Evolutionary conservation across 441 rosid genomes (phyloP).

Genomic region (Gossypium gossypioides): DNA sequence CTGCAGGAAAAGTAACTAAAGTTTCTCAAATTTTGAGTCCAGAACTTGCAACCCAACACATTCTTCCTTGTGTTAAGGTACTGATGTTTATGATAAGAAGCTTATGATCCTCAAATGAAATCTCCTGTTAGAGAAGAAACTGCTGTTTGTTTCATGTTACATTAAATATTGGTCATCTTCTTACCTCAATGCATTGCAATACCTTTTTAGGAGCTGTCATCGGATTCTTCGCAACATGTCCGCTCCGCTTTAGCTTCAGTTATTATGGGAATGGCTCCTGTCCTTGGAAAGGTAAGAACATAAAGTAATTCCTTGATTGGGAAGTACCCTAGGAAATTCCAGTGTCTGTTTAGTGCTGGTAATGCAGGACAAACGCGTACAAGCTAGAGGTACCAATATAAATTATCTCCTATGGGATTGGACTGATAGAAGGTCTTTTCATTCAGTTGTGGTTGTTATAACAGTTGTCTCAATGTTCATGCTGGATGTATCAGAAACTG

Average conservation of each 20-base stretch:
- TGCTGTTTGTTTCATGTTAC: neutral
- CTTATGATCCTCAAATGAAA: neutral
- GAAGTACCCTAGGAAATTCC: neutral
- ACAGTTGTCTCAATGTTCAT: neutral
- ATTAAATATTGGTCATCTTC: neutral
- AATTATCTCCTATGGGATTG: neutral
- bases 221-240: conserved; percentile 93
- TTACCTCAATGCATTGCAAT: conserved; percentile 8
- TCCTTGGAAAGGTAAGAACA: conserved; percentile 71
- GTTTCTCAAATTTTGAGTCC: conserved; percentile 79
- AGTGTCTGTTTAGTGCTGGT: neutral
- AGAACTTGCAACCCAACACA: conserved; percentile 68
- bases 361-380: neutral
- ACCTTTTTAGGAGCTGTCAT: conserved; percentile 56
- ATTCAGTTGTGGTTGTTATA: neutral
- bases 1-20: conserved; percentile 87
- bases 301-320: neutral
- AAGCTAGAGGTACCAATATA: neutral
- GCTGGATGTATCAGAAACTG: neutral
- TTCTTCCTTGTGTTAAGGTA: conserved; percentile 93
- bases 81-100: conserved; percentile 1
- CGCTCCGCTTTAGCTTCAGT: conserved; percentile 97
- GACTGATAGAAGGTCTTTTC: neutral
- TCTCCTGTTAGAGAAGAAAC: neutral
- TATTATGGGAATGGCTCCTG: conserved; percentile 97